phyloP scores from a whole-genome alignment of 495 filamentous ascomycete species.

The Penicillium roqueforti region DNA sequence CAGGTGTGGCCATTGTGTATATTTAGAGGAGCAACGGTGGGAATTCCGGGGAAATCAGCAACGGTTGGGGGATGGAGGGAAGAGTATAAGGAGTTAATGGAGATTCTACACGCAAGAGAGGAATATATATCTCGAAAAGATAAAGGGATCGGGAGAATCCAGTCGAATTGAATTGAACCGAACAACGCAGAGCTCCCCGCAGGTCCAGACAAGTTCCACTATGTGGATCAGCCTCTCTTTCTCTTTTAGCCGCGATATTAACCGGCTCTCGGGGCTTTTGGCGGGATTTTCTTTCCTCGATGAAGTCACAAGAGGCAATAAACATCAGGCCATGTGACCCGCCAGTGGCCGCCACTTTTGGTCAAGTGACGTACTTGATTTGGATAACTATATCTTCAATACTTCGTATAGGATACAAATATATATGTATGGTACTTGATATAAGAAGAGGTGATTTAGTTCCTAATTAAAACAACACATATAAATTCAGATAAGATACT shows the following conservation, averaged over 20 bases:
- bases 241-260: conserved; percentile 27
- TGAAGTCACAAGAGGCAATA: conserved; percentile 1
- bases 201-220: not conserved
- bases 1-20: conserved; percentile 17
- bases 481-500: not conserved
- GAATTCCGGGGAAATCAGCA: not conserved
- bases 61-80: not conserved
- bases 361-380: conserved; percentile 3
- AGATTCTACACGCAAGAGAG: not conserved
- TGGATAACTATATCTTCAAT: no score
- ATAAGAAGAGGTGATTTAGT: no score
- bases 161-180: conserved; percentile 5
- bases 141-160: conserved; percentile 1
- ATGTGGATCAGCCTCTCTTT: not conserved
- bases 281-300: not conserved
- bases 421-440: not conserved
- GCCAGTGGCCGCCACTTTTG: not conserved
- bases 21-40: not conserved
- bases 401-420: not conserved
- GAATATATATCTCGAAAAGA: not conserved
- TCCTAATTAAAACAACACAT: not conserved
- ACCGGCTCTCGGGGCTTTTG: conserved; percentile 15
- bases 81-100: not conserved
- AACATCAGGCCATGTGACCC: not conserved
- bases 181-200: conserved; percentile 4